Conservation (phyloP, 148 eudicot species). For the Rhododendron molle region DNA sequence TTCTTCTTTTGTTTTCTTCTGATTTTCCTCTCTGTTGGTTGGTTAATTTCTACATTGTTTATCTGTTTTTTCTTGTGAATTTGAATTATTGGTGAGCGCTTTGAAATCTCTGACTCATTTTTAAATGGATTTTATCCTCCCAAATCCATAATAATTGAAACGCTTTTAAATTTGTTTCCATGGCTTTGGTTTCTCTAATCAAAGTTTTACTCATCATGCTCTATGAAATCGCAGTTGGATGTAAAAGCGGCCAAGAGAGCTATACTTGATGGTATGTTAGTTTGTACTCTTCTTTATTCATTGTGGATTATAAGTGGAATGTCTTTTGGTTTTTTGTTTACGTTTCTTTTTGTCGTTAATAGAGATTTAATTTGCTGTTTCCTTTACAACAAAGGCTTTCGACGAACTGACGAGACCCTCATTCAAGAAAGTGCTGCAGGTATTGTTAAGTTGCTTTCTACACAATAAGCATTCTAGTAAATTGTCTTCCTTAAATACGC, state of each 20-base stretch:
- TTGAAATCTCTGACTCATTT: background rate
- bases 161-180: slow-evolving; percentile 2
- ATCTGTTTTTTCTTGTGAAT: background rate
- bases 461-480: slow-evolving; percentile 16
- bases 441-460: slow-evolving; percentile 24
- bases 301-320: background rate
- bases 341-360: background rate
- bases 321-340: background rate
- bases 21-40: background rate
- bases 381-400: slow-evolving; percentile 45
- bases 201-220: slow-evolving; percentile 10
- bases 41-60: background rate
- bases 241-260: slow-evolving; percentile 82
- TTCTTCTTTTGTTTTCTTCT: background rate
- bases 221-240: slow-evolving; percentile 54
- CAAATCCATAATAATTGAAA: background rate
- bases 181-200: slow-evolving; percentile 4
- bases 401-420: slow-evolving; percentile 66
- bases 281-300: background rate
- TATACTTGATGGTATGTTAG: slow-evolving; percentile 66
- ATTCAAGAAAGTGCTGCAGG: slow-evolving; percentile 78
- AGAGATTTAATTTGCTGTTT: background rate
- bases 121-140: background rate
- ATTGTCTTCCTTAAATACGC: background rate
- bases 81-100: background rate